A percentile compares a stretch with the other conserved stretches of the same genome.
These are phyloP conservation scores for Colletotrichum melonis DNA, from an alignment of 2,329 filamentous ascomycete species.

Conservation along the genomic window DNA sequence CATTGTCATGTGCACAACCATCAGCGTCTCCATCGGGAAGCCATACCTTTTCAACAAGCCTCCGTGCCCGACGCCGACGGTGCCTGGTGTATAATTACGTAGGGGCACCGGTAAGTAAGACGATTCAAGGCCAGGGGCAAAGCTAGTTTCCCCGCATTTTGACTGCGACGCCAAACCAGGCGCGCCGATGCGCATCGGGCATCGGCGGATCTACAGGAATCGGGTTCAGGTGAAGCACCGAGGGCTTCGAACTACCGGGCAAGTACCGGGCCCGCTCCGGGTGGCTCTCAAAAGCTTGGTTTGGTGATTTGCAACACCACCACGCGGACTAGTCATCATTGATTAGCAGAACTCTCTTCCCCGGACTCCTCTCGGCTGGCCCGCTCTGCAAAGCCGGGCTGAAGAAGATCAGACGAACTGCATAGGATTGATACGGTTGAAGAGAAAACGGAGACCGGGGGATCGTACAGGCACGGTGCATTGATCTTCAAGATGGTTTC, in stretches of 20 bases:
- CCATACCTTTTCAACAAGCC: not conserved
- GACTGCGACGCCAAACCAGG: not conserved
- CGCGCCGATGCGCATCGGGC: slow-evolving; percentile 18
- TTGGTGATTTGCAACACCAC: not conserved
- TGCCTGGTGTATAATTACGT: slow-evolving; percentile 4
- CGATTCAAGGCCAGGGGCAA: not conserved
- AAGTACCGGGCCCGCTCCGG: not conserved
- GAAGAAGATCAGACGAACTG: not conserved
- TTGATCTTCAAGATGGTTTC: not conserved
- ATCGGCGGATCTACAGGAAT: slow-evolving; percentile 28
- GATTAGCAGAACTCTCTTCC: not conserved
- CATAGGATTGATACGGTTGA: not conserved
- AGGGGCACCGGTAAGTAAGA: not conserved
- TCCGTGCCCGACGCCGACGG: not conserved
- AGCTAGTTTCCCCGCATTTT: slow-evolving; percentile 10
- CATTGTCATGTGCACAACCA: slow-evolving; percentile 3
- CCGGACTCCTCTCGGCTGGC: not conserved
- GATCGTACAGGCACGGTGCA: not conserved
- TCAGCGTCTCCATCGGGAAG: slow-evolving; percentile 8
- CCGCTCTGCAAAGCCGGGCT: not conserved
- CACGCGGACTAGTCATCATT: not conserved
- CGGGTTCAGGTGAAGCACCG: not conserved
- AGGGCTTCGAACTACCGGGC: slow-evolving; percentile 2
- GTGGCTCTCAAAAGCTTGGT: slow-evolving; percentile 12
- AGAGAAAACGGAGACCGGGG: not conserved